Evolutionary conservation across 352 stramenopile species (phyloP).

Genomic region (Pythium diclinum): DNA sequence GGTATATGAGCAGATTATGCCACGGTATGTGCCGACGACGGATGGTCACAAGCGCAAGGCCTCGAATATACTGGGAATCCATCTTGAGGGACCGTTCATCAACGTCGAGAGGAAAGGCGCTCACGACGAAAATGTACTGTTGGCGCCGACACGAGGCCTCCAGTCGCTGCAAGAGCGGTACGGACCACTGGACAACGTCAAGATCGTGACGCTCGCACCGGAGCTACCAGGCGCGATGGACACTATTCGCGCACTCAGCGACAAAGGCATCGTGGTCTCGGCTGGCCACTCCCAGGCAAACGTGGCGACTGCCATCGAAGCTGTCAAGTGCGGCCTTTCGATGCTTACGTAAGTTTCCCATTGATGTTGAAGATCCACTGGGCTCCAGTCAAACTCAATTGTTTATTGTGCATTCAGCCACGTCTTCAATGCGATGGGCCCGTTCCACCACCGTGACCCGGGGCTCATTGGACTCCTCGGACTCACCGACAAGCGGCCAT

Average conservation of each 20-base stretch:
- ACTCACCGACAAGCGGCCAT: constrained; percentile 40
- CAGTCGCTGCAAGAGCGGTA: constrained; percentile 53
- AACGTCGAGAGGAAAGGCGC: constrained; percentile 72
- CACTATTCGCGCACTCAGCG: constrained; percentile 41
- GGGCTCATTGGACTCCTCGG: constrained; percentile 87
- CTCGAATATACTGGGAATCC: constrained; percentile 79
- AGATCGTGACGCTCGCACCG: constrained; percentile 85
- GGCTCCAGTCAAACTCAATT: background rate
- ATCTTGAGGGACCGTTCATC: constrained; percentile 91
- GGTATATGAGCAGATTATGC: constrained; percentile 58
- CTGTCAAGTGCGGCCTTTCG: constrained; percentile 56
- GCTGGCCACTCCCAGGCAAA: constrained; percentile 77
- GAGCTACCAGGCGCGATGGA: constrained; percentile 72
- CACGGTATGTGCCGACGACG: constrained; percentile 41
- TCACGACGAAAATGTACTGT: constrained; percentile 64
- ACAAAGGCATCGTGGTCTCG: constrained; percentile 52
- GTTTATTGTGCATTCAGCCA: constrained; percentile 34
- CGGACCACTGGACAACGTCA: constrained; percentile 51
- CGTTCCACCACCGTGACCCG: constrained; percentile 89
- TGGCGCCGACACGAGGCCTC: constrained; percentile 37
- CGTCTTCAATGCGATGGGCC: constrained; percentile 91
- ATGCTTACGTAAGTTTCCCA: constrained; percentile 68
- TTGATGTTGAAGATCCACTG: background rate
- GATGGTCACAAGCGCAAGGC: constrained; percentile 32
- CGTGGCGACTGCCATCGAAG: constrained; percentile 63